Conservation (phyloP, 1,284 basidiomycete species). For the Chalciporus piperatoides region DNA sequence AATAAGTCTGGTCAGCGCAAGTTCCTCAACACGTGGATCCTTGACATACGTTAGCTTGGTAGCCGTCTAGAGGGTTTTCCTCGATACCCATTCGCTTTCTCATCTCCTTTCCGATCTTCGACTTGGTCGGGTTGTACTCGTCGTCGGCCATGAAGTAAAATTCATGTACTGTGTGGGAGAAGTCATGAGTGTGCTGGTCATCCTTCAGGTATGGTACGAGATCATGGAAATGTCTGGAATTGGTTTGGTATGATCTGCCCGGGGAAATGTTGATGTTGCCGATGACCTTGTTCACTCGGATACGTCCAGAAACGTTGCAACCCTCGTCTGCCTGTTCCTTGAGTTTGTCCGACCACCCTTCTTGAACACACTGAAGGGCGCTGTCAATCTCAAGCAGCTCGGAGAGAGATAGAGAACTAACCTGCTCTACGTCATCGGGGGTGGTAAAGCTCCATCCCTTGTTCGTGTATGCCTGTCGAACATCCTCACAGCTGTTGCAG, state of each 20-base stretch:
- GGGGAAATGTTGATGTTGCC: constrained; percentile 89
- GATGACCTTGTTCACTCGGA: constrained; percentile 96
- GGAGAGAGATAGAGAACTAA: constrained; percentile 35
- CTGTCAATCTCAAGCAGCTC: constrained; percentile 2
- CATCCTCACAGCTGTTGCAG: constrained; percentile 96
- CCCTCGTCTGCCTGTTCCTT: constrained; percentile 92
- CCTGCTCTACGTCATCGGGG: constrained; percentile 93
- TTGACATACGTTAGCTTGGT: constrained; percentile 54
- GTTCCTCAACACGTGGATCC: constrained; percentile 2
- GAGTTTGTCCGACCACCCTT: constrained; percentile 95
- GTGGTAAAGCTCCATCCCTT: constrained; percentile 94
- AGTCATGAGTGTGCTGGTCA: constrained; percentile 87
- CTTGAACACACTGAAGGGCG: constrained; percentile 73
- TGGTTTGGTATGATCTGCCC: constrained; percentile 90
- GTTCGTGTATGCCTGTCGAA: constrained; percentile 85
- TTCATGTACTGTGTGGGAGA: constrained; percentile 85
- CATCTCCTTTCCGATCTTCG: constrained; percentile 59
- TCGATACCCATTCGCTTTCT: constrained; percentile 74
- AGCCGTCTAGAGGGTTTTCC: constrained; percentile 79
- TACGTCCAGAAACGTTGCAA: constrained; percentile 87
- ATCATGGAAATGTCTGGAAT: constrained; percentile 82
- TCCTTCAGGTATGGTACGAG: constrained; percentile 94
- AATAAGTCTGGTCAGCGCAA: constrained; percentile 7
- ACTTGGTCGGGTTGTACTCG: constrained; percentile 67
- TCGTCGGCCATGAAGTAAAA: constrained; percentile 85